Conservation (phyloP, 345 rosid genomes). For the Eucalyptus pauciflora region DNA sequence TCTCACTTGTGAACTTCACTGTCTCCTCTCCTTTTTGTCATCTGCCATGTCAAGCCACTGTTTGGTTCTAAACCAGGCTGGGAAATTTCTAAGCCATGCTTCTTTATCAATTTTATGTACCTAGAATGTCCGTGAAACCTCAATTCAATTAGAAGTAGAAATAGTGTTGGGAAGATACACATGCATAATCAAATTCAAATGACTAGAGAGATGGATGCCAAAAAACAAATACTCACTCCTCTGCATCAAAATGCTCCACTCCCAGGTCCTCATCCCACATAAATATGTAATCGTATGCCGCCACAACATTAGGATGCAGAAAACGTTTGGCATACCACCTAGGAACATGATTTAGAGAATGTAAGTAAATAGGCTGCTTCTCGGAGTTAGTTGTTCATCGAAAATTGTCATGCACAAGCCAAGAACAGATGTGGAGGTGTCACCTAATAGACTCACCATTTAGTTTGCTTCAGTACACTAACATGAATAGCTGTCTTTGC, state of each 20-base stretch:
- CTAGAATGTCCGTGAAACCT: constrained; percentile 7
- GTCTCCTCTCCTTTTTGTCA: constrained; percentile 77
- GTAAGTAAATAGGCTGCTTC: neutral
- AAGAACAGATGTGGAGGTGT: neutral
- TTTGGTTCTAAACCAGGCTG: constrained; percentile 92
- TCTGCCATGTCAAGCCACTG: constrained; percentile 79
- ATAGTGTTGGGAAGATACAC: neutral
- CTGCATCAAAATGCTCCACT: constrained; percentile 69
- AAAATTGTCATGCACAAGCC: neutral
- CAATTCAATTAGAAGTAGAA: neutral
- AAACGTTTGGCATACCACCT: constrained; percentile 99
- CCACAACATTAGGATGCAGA: constrained; percentile 85
- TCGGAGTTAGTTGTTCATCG: neutral
- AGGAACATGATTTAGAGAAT: neutral
- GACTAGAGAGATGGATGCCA: neutral
- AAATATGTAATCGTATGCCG: constrained; percentile 82
- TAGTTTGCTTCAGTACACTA: constrained; percentile 73
- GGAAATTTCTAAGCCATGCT: constrained; percentile 84
- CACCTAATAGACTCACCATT: constrained; percentile 49
- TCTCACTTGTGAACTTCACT: constrained; percentile 87
- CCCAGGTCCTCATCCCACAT: constrained; percentile 99
- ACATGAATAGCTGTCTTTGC: constrained; percentile 87
- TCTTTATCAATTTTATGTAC: constrained; percentile 64
- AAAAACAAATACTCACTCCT: constrained; percentile 42
- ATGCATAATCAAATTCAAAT: neutral